Evolutionary conservation across 1,284 basidiomycete genomes (phyloP).

Genomic region (Ustilago bromivora): DNA sequence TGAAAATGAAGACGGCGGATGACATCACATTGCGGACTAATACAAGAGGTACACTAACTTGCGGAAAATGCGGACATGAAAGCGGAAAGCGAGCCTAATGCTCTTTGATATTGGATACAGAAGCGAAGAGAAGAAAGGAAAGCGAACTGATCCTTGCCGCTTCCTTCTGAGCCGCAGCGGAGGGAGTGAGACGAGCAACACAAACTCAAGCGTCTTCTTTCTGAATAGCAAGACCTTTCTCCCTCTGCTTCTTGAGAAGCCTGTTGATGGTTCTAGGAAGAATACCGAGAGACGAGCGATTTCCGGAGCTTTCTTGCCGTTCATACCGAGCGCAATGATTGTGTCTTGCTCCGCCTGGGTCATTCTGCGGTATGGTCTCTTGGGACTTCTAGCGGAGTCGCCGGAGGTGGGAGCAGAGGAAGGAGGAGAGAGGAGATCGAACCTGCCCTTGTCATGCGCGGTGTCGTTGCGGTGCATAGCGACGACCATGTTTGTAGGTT

Average conservation of each 20-base stretch:
- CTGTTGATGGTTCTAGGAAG: slow-evolving; percentile 10
- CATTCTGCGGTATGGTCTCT: background rate
- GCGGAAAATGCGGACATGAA: background rate
- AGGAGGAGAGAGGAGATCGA: background rate
- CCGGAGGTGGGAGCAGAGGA: background rate
- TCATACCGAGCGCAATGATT: slow-evolving; percentile 11
- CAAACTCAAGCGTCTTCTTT: background rate
- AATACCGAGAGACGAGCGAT: slow-evolving; percentile 19
- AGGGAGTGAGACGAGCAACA: background rate
- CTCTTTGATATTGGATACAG: background rate
- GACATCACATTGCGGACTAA: background rate
- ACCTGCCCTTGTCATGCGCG: background rate
- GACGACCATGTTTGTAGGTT: background rate
- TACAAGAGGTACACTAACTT: background rate
- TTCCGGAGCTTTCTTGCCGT: slow-evolving; percentile 2
- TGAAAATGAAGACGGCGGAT: background rate
- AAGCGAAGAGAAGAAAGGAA: background rate
- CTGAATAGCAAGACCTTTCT: background rate
- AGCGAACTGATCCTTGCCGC: background rate
- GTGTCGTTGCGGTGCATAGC: background rate
- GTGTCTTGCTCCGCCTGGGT: slow-evolving; percentile 12
- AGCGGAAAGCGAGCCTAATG: background rate
- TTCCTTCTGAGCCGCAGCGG: slow-evolving; percentile 8
- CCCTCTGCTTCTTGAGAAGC: slow-evolving; percentile 7
- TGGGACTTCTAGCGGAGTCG: background rate